Base-by-base conservation (phyloP, 345 rosid species). In the Aquilaria malaccensis region DNA sequence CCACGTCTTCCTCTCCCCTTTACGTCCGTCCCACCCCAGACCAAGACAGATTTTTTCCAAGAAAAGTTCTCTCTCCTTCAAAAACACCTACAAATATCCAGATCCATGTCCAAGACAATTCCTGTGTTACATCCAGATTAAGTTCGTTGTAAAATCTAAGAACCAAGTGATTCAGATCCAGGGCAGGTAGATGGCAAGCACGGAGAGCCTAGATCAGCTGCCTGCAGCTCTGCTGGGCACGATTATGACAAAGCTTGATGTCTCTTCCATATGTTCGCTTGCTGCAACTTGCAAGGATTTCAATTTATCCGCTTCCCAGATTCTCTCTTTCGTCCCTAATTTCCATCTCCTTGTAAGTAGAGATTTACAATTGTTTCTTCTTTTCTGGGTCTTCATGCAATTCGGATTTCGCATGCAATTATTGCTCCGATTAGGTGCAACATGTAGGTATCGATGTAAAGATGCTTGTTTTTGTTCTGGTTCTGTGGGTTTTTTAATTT, bases 161-260 rank as follows among this genome's bases (percentile, higher is more conserved):
- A 22, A 22, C 22, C 22, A 22, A 22, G 22, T 22, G 68, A 32
- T 22, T 22, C 22, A 22, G 22, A 22, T 22, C 22, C 22, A 55
- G 43, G 9, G 15, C 58, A 15, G 49, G 69, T 45, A 41, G 53
- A 54, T 50, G 76, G 64, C 47, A 52, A 69, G 54, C 13, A 67
- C 57, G 37, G 70, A 63, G 73, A 74, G 77, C 52, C 61, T 93
- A 65, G 98, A 85, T 70, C 82, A 77, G 70, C 76, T 93, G 43
- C 97, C 96, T 32, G 72, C 72, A 52, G 91, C 89, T 57, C 69
- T 93, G 1, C 53, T 89, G 22, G 84, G 78, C 30, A 80, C 91
- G 62, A 73, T 89, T 52, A 77, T 93, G 84, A 66, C 86, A 29
- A 87, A 87, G 76, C 91, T 93, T 9, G 96, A 93, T 65, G 73